phyloP scores from a whole-genome alignment of 257 asterid genomes.

The Gynochthodes officinalis region DNA sequence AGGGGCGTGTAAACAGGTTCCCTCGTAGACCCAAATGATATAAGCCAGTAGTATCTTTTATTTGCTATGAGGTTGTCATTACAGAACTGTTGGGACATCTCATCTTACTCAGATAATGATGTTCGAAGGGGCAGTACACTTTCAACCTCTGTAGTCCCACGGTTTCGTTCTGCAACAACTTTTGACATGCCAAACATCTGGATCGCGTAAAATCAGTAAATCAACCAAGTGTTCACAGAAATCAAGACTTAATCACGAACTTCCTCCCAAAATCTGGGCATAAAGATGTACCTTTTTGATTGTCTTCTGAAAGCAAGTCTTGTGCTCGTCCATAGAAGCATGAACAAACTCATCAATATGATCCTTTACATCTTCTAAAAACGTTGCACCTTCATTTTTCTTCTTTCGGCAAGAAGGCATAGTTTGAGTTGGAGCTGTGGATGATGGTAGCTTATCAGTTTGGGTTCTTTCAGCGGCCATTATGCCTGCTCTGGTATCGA shows the following conservation, averaged over 20 bases:
- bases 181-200: constrained; percentile 97
- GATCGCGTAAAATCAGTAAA: constrained; percentile 7
- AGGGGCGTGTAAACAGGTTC: too few relatives aligned
- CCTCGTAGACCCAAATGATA: too few relatives aligned
- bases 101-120: constrained; percentile 50
- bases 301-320: constrained; percentile 84
- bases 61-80: too few relatives aligned
- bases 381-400: constrained; percentile 61
- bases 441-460: too few relatives aligned
- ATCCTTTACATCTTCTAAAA: constrained; percentile 74
- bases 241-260: background rate
- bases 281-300: constrained; percentile 88
- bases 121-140: constrained; percentile 77
- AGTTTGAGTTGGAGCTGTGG: constrained; percentile 45
- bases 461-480: constrained; percentile 42
- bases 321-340: constrained; percentile 96
- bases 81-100: background rate
- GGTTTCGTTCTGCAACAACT: constrained; percentile 67
- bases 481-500: constrained; percentile 2
- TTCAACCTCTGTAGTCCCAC: constrained; percentile 62
- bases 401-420: constrained; percentile 73
- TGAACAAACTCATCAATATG: constrained; percentile 81
- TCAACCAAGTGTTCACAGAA: constrained; percentile 1
- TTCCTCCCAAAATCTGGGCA: too few relatives aligned
- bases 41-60: too few relatives aligned